phyloP scores from a whole-genome alignment of 257 asterid genomes.

The Solanum microdontum region DNA sequence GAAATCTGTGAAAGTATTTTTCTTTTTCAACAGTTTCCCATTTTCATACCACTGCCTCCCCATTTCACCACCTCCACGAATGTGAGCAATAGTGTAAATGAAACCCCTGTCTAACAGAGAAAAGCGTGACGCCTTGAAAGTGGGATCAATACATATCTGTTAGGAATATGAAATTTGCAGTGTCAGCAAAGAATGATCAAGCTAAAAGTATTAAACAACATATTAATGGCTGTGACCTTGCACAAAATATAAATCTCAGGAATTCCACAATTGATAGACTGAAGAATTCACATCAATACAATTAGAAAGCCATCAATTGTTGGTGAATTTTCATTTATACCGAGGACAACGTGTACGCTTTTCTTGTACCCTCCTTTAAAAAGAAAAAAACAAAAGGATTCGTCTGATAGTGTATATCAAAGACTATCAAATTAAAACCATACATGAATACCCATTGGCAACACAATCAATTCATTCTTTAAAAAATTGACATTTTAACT shows the following conservation, averaged over 20 bases:
- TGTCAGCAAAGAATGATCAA: not conserved
- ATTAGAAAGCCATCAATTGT: not conserved
- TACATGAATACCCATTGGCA: not conserved
- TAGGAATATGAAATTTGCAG: conserved; percentile 2
- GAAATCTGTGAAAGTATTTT: conserved; percentile 85
- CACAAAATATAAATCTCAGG: not conserved
- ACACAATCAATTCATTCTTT: not conserved
- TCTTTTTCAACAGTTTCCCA: conserved; percentile 84
- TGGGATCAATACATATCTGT: conserved; percentile 76
- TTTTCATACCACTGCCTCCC: conserved; percentile 96
- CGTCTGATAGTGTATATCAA: not conserved
- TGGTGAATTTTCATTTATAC: not conserved
- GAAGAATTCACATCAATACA: not conserved
- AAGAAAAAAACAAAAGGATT: not conserved
- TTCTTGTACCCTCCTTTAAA: not conserved
- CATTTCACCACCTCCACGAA: conserved; percentile 99
- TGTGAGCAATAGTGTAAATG: conserved; percentile 62
- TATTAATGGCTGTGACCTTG: not conserved
- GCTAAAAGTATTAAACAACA: not conserved
- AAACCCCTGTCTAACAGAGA: conserved; percentile 89
- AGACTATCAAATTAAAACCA: not conserved
- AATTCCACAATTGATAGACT: not conserved
- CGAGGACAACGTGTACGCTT: not conserved
- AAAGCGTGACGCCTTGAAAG: conserved; percentile 67
- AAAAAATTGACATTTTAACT: not conserved